Conservation (phyloP, 2,329 filamentous ascomycete genomes). For the Ophiocordyceps sinensis region DNA sequence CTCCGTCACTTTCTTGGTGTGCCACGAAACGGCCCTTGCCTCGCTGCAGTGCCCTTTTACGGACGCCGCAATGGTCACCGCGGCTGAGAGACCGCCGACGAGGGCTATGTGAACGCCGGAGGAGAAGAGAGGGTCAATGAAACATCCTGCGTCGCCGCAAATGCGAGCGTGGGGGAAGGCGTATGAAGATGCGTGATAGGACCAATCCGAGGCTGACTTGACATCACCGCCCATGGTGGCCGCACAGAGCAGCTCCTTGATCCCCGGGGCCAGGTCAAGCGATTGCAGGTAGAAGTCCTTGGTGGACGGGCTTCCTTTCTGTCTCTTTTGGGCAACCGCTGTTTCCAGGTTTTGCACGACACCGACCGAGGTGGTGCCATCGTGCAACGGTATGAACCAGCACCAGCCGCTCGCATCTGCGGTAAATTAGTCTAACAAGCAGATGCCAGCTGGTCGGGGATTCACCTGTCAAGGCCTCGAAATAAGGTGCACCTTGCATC, state of each 20-base stretch:
- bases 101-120: constrained; percentile 33
- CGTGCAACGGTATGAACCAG: constrained; percentile 35
- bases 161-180: constrained; percentile 23
- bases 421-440: no score
- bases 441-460: no score
- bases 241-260: constrained; percentile 13
- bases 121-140: constrained; percentile 34
- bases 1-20: constrained; percentile 27
- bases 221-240: constrained; percentile 19
- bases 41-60: constrained; percentile 23
- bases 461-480: constrained; percentile 24
- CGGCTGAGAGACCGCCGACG: constrained; percentile 26
- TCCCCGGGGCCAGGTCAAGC: constrained; percentile 18
- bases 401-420: constrained; percentile 33
- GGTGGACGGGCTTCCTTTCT: constrained; percentile 4
- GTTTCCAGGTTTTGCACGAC: constrained; percentile 25
- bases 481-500: constrained; percentile 19
- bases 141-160: constrained; percentile 30
- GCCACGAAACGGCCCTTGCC: constrained; percentile 20
- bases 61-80: constrained; percentile 25
- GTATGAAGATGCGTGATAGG: constrained; percentile 29
- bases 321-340: constrained; percentile 16
- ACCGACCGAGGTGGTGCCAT: constrained; percentile 28
- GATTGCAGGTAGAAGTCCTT: constrained; percentile 19
- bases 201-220: constrained; percentile 30